Conservation (phyloP, 2,329 filamentous ascomycete genomes). For the Pyrenophora tritici-repentis region DNA sequence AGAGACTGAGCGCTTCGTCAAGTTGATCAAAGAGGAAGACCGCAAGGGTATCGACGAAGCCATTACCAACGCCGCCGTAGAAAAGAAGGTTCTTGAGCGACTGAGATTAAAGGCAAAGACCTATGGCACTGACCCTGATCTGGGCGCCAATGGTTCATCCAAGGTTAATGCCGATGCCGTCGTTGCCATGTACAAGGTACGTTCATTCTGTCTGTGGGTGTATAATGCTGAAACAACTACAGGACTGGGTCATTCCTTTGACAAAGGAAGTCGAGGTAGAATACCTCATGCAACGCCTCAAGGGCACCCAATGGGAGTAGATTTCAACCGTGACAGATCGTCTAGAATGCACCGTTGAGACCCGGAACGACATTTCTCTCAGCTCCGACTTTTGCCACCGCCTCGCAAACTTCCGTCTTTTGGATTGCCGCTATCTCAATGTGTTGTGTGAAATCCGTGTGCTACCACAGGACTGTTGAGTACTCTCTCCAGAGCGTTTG, state of each 20-base stretch:
- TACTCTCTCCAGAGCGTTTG: no score
- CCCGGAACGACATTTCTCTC: no score
- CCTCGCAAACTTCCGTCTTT: no score
- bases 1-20: constrained; percentile 79
- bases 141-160: constrained; percentile 59
- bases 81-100: constrained; percentile 87
- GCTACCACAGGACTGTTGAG: no score
- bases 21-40: constrained; percentile 80
- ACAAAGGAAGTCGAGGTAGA: constrained; percentile 99
- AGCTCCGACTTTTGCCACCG: no score
- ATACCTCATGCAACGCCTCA: constrained; percentile 92
- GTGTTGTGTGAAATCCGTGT: no score
- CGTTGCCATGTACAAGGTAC: constrained; percentile 48
- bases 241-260: constrained; percentile 88
- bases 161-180: constrained; percentile 90
- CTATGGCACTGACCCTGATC: constrained; percentile 87
- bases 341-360: no score
- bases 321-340: neutral
- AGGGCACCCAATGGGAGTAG: constrained; percentile 57
- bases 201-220: neutral
- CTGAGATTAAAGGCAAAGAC: constrained; percentile 87
- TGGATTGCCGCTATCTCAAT: no score
- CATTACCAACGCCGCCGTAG: constrained; percentile 88
- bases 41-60: constrained; percentile 81
- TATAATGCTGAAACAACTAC: neutral